Conservation (phyloP, 805 yeast species). For the Zygosaccharomyces bisporus region DNA sequence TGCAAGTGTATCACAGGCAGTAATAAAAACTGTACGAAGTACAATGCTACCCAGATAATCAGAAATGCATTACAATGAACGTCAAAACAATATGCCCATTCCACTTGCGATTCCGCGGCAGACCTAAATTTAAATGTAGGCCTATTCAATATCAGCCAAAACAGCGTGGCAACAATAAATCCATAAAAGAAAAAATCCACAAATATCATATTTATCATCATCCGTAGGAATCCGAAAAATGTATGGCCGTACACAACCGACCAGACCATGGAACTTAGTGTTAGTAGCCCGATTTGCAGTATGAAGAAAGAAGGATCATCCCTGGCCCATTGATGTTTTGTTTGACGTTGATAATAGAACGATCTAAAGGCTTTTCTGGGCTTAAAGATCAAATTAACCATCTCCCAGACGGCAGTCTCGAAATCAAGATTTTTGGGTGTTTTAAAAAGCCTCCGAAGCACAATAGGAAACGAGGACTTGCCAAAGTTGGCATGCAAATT, state of each 20-base stretch:
- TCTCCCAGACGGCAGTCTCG: conserved; percentile 92
- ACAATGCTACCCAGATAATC: conserved; percentile 70
- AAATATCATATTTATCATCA: conserved; percentile 77
- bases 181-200: conserved; percentile 79
- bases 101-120: conserved; percentile 37
- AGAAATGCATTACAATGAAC: conserved; percentile 90
- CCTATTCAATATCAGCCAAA: conserved; percentile 69
- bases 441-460: conserved; percentile 48
- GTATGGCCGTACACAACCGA: conserved; percentile 76
- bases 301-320: conserved; percentile 90
- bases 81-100: conserved; percentile 95
- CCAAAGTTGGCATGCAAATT: conserved; percentile 9
- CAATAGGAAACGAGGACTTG: conserved; percentile 29
- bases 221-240: conserved; percentile 54
- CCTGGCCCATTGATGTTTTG: conserved; percentile 76
- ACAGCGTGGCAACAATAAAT: conserved; percentile 59
- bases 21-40: conserved; percentile 68
- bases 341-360: conserved; percentile 76
- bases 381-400: conserved; percentile 62
- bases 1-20: conserved; percentile 66
- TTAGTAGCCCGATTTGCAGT: conserved; percentile 60
- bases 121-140: conserved; percentile 47
- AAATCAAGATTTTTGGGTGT: conserved; percentile 77
- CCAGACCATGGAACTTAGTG: conserved; percentile 83
- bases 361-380: conserved; percentile 83